Base-by-base conservation (phyloP, 768 basidiomycete species). In the Hortiboletus flavorubellus region DNA sequence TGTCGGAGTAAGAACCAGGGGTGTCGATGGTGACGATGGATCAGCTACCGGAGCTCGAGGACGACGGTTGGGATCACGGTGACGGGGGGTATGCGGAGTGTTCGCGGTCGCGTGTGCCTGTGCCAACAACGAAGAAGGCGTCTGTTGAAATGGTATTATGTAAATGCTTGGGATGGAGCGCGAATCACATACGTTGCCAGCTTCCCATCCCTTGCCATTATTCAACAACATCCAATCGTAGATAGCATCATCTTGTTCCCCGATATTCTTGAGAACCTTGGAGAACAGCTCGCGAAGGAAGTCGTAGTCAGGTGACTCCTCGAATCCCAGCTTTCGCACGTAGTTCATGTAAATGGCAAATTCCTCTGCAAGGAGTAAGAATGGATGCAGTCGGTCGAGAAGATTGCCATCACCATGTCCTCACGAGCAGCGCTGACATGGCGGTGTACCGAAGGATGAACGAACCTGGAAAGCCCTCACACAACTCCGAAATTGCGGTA, bases 261-360 rank as follows among this genome's bases (percentile, higher is more conserved):
- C 89, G 3, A 85, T 69, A 18, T 86, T 91, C 77, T 91, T 94
- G 51, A 98, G 73, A 16, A 98, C 86, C 72, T 97, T 98, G 37
- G 84, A 77, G 71, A 99, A 98, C 29, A 99, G 78, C 59, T 98
- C 96, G 42, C 95, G 84, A 51, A 99, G 80, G 72, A 99, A 99
- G 66, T 99, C 96, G 61, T 99, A 99, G 72, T 99, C 96, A 3
- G 96, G 96, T 26, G 84, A 84, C 73, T 99, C 96, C 69, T 98
- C 97, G 66, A 98, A 99, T 29, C 95, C 96, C 55, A 99, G 81
- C 73, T 97, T 98, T 47, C 96, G 91, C 43, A 99, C 96, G 63
- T 99, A 99, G 76, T 97, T 98, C 86, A 99, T 93, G 75, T 98
- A 99, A 62, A 98, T 98, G 18, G 87, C 85, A 67, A 99, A 98